Base-by-base conservation (phyloP, 2,329 filamentous ascomycete genomes). In the Amesomyces nigricolor region DNA sequence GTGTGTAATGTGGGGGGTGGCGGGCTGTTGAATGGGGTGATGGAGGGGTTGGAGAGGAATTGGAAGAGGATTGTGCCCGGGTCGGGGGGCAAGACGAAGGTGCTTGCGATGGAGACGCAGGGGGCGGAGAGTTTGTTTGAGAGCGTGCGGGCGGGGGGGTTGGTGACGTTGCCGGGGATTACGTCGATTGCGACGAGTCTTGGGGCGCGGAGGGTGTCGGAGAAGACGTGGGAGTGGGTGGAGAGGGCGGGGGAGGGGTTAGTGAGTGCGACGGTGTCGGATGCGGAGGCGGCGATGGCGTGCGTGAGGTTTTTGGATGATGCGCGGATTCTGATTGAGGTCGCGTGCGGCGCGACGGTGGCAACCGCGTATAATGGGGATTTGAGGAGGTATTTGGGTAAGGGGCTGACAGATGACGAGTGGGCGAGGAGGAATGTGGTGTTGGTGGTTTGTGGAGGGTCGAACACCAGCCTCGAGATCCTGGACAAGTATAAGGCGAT, bases 391-490 rank as follows among this genome's bases (percentile, higher is more conserved):
- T 72, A 82, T 9, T 72, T 91, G 0, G 81, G 86, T 0, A 64
- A 71, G 47, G 74, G 70, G 0, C 49, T 80, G 50, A 69, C 71
- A 1, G 80, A 82, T 32, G 78, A 79, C 35, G 78, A 89, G 60
- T 85, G 79, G 71, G 74, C 76, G 0, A 73, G 79, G 55, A 87
- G 83, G 67, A 89, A 88, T 61, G 80, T 96, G 5, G 90, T 96
- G 1, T 75, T 96, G 51, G 78, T 95, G 22, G 83, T 96, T 6
- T 97, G 92, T 66, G 92, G 92, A 44, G 88, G 88, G 4, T 85
- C 79, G 19, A 83, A 83, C 67, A 79, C 89, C 37, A 82, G 80
- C 2, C 68, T 86, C 57, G 78, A 80, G 37, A 78, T 85, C 65
- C 71, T 90, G 51, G 73, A 76, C 51, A 75, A 72, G 54, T 90